Percentiles rank a stretch among this genome's conserved stretches.
These are phyloP conservation scores for Penicillium paneum DNA, from an alignment of 2,329 filamentous ascomycete species.

Conservation along the genomic window DNA sequence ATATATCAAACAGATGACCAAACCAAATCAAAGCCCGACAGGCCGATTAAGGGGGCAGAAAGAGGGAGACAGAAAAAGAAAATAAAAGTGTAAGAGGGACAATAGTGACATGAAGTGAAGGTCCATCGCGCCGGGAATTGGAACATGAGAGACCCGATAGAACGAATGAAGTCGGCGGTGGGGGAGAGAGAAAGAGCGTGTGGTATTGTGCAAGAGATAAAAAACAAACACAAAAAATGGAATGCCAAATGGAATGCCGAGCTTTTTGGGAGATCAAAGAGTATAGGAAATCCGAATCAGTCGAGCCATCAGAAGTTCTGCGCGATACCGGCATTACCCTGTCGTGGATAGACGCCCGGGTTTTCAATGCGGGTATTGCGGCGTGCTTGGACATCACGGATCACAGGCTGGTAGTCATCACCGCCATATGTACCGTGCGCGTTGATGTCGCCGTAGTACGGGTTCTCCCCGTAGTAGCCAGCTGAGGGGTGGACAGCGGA, in stretches of 20 bases:
- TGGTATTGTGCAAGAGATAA: slow-evolving; percentile 5
- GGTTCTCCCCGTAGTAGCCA: slow-evolving; percentile 54
- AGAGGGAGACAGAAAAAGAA: background rate
- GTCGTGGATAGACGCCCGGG: slow-evolving; percentile 81
- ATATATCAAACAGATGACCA: slow-evolving; percentile 22
- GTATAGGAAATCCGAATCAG: slow-evolving; percentile 24
- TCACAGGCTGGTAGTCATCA: slow-evolving; percentile 69
- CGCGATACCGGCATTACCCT: slow-evolving; percentile 85
- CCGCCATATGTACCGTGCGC: slow-evolving; percentile 54
- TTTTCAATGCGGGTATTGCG: slow-evolving; percentile 95
- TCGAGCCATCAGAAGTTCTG: slow-evolving; percentile 73
- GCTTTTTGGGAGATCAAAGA: slow-evolving; percentile 11
- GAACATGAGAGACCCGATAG: slow-evolving; percentile 13
- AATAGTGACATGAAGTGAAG: slow-evolving; percentile 29
- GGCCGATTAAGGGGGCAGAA: slow-evolving; percentile 5
- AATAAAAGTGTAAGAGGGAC: slow-evolving; percentile 15
- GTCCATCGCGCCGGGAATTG: slow-evolving; percentile 23
- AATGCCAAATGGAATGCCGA: slow-evolving; percentile 7
- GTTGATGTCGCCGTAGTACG: slow-evolving; percentile 52
- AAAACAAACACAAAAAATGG: background rate
- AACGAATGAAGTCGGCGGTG: slow-evolving; percentile 24
- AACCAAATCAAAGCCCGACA: slow-evolving; percentile 6
- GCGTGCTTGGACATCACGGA: slow-evolving; percentile 86
- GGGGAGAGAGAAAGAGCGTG: slow-evolving; percentile 8
- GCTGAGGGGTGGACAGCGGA: slow-evolving; percentile 45